These are phyloP conservation scores for Leccinum arenicola DNA, from an alignment of 768 basidiomycete genomes.

Conservation along the genomic window DNA sequence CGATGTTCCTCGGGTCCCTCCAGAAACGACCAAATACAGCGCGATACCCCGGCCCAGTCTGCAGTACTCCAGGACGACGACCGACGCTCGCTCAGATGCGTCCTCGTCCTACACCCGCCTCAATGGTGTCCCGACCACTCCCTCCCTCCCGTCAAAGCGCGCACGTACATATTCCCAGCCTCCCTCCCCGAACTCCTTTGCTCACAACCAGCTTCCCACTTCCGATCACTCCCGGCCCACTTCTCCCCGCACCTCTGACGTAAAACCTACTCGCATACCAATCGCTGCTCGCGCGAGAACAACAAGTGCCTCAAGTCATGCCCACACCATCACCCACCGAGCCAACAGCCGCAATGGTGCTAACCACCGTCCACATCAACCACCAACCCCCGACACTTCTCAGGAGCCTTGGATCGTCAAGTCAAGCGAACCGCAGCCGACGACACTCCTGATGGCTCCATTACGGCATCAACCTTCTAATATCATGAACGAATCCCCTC, in stretches of 20 bases:
- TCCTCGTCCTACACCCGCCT: constrained; percentile 26
- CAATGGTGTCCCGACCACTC: constrained; percentile 29
- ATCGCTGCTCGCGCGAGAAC: constrained; percentile 40
- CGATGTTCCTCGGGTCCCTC: constrained; percentile 17
- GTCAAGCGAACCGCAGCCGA: constrained; percentile 29
- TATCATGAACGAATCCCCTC: constrained; percentile 62
- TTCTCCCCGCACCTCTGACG: constrained; percentile 42
- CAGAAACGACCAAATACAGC: constrained; percentile 36
- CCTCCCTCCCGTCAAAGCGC: constrained; percentile 42
- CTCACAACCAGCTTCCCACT: constrained; percentile 30
- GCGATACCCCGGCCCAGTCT: constrained; percentile 49
- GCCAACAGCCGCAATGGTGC: constrained; percentile 35
- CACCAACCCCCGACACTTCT: constrained; percentile 27
- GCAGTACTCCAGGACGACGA: constrained; percentile 36
- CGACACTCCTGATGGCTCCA: constrained; percentile 33
- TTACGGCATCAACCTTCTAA: constrained; percentile 42
- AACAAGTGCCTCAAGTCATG: constrained; percentile 40
- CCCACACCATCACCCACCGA: constrained; percentile 35
- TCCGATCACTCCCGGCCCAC: constrained; percentile 40
- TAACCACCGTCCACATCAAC: constrained; percentile 22
- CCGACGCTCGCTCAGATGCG: constrained; percentile 22
- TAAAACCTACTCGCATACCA: constrained; percentile 49
- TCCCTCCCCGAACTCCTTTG: constrained; percentile 31
- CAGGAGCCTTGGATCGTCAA: constrained; percentile 31
- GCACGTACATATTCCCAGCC: constrained; percentile 65